Conservation (phyloP, 371 early-diverging fungal genomes). For the Apophysomyces elegans region DNA sequence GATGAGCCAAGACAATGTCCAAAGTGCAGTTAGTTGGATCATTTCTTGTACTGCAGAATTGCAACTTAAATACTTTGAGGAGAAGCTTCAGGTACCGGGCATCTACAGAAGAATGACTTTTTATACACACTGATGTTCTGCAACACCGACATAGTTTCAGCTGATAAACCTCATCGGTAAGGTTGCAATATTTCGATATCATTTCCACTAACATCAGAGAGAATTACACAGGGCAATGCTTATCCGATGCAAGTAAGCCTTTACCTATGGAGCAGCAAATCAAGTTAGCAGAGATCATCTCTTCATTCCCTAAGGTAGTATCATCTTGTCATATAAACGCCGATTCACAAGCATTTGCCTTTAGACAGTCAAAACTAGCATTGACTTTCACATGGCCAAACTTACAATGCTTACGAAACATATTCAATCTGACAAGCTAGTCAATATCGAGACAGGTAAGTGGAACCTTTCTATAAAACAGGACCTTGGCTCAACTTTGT, state of each 20-base stretch:
- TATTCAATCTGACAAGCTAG: not conserved
- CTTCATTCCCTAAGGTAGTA: not conserved
- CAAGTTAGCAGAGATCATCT: not conserved
- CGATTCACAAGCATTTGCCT: not conserved
- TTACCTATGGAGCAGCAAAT: not conserved
- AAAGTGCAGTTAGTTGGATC: not conserved
- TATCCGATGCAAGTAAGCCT: not conserved
- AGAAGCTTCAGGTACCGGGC: not conserved
- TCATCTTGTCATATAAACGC: not conserved
- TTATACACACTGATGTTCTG: not conserved
- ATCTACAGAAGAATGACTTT: not conserved
- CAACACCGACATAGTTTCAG: not conserved
- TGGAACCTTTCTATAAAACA: not conserved
- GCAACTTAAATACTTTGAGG: not conserved
- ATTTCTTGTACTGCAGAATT: not conserved
- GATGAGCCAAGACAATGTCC: not conserved
- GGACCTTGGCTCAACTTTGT: not conserved
- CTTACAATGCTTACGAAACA: not conserved
- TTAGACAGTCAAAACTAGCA: not conserved
- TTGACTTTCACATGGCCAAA: not conserved
- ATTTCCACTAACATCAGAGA: not conserved
- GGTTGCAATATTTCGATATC: not conserved
- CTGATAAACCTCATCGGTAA: not conserved
- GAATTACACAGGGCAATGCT: not conserved
- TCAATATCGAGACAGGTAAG: not conserved